Conservation (phyloP, 805 yeast species). For the Ogataea haglerorum region DNA sequence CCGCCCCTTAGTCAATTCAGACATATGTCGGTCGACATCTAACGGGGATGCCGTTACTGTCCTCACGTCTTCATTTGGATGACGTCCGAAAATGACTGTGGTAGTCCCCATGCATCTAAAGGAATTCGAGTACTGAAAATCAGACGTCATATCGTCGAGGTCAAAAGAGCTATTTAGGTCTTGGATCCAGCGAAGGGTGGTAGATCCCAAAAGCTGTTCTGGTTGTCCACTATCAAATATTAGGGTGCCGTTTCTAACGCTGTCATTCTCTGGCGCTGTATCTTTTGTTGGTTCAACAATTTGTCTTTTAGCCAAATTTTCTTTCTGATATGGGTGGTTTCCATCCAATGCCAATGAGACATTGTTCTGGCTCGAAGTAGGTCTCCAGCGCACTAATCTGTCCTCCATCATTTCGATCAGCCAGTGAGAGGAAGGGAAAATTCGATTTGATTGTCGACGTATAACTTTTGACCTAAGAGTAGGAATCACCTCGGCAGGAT, state of each 20-base stretch:
- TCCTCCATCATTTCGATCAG: slow-evolving; percentile 35
- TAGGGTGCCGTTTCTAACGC: slow-evolving; percentile 3
- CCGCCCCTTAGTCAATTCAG: slow-evolving; percentile 7
- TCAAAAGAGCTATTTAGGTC: slow-evolving; percentile 19
- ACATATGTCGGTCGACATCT: slow-evolving; percentile 17
- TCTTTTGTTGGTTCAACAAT: background rate
- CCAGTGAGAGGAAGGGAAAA: slow-evolving; percentile 25
- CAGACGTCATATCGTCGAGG: slow-evolving; percentile 11
- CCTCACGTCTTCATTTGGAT: background rate
- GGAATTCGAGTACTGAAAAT: slow-evolving; percentile 18
- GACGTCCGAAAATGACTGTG: slow-evolving; percentile 2
- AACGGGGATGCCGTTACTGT: slow-evolving; percentile 16
- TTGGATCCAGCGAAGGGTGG: slow-evolving; percentile 16
- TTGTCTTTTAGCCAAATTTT: background rate
- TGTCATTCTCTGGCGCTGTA: slow-evolving; percentile 3
- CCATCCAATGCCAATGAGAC: slow-evolving; percentile 32
- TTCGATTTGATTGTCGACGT: slow-evolving; percentile 29
- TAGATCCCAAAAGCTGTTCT: slow-evolving; percentile 13
- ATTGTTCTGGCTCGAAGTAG: slow-evolving; percentile 27
- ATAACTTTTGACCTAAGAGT: slow-evolving; percentile 28
- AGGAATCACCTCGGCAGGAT: slow-evolving; percentile 16
- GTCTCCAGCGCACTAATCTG: slow-evolving; percentile 35
- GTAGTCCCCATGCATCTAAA: slow-evolving; percentile 13
- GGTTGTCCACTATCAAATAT: background rate
- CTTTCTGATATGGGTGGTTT: slow-evolving; percentile 30